Evolutionary conservation across 2,329 filamentous ascomycete species (phyloP).

Genomic region (Tolypocladium guangdongense): DNA sequence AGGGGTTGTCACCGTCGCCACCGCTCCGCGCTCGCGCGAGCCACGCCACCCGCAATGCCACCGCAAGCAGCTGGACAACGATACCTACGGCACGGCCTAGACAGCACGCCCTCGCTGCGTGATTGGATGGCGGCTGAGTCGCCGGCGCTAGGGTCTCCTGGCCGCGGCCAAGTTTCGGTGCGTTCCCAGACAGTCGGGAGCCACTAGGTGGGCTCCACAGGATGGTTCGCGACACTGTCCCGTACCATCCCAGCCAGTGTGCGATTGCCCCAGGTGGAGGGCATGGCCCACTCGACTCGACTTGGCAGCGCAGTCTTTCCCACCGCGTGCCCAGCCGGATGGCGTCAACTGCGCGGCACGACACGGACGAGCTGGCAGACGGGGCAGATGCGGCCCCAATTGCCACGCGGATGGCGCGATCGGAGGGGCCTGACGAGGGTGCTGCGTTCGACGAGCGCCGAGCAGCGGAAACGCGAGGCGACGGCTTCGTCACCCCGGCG

Average conservation of each 20-base stretch:
- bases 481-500: too few relatives aligned
- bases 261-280: background rate
- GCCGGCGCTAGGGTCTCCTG: conserved; percentile 11
- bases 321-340: background rate
- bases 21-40: background rate
- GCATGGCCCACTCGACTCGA: conserved; percentile 6
- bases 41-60: background rate
- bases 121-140: conserved; percentile 3
- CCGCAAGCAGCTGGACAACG: too few relatives aligned
- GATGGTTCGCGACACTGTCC: conserved; percentile 17
- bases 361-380: background rate
- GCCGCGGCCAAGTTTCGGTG: conserved; percentile 14
- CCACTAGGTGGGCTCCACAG: conserved; percentile 15
- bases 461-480: background rate
- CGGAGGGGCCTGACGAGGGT: background rate
- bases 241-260: too few relatives aligned
- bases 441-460: too few relatives aligned
- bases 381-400: background rate
- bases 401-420: conserved; percentile 8
- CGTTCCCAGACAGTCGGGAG: conserved; percentile 23
- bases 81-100: too few relatives aligned
- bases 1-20: background rate
- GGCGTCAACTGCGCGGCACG: background rate
- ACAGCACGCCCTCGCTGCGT: background rate
- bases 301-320: background rate